Evolutionary conservation across 306 rosid genomes (phyloP).

Genomic region (Cicer yamashitae): DNA sequence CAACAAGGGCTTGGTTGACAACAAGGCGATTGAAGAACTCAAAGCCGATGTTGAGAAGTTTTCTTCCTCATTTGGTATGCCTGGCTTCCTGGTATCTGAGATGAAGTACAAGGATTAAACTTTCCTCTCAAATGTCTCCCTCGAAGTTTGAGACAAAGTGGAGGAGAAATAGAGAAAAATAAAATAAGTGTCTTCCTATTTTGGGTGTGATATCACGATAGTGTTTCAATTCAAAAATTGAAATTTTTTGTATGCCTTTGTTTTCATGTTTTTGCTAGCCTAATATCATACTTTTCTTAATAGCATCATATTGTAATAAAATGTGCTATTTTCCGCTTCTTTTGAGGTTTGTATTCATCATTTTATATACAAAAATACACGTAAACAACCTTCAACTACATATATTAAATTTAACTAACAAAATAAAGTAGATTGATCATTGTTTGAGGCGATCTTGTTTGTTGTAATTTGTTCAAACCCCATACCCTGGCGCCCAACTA

Average conservation of each 20-base stretch:
- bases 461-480: neutral
- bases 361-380: neutral
- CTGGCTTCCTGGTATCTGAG: slow-evolving; percentile 74
- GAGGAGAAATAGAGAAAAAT: slow-evolving; percentile 9
- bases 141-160: slow-evolving; percentile 3
- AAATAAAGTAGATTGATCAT: slow-evolving; percentile 14
- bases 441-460: neutral
- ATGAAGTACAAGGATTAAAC: slow-evolving; percentile 90
- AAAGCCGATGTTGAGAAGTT: slow-evolving; percentile 92
- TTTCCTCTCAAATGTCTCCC: slow-evolving; percentile 16
- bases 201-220: neutral
- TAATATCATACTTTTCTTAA: slow-evolving; percentile 35
- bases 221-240: slow-evolving; percentile 27
- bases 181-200: slow-evolving; percentile 35
- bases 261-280: slow-evolving; percentile 39
- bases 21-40: slow-evolving; percentile 80
- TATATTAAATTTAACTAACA: neutral
- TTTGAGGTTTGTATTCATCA: neutral
- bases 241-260: neutral
- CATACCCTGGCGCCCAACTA: neutral
- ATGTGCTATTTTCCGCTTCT: slow-evolving; percentile 16
- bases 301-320: slow-evolving; percentile 13
- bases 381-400: neutral
- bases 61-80: slow-evolving; percentile 78
- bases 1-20: slow-evolving; percentile 89